Evolutionary conservation across 352 stramenopile species (phyloP).

Genomic region (Phytophthora fragariaefolia): DNA sequence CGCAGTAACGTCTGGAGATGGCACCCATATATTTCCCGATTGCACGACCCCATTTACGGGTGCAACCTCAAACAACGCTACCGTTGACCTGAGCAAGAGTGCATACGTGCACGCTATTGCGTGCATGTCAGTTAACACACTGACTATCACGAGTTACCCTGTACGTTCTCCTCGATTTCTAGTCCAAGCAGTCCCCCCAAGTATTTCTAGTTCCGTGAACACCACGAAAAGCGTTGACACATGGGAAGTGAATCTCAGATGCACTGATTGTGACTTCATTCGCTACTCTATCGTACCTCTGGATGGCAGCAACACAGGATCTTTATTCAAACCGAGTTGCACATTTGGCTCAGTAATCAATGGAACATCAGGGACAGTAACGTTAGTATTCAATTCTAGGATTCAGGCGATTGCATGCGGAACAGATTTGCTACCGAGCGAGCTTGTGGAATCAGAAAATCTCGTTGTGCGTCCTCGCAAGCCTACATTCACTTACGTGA

Average conservation of each 20-base stretch:
- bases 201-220: constrained; percentile 41
- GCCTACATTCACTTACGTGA: constrained; percentile 44
- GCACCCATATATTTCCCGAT: constrained; percentile 60
- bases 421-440: constrained; percentile 39
- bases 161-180: constrained; percentile 49
- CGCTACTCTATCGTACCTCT: constrained; percentile 44
- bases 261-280: constrained; percentile 54
- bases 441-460: constrained; percentile 27
- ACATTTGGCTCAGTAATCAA: constrained; percentile 40
- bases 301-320: not conserved
- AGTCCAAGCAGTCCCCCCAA: constrained; percentile 50
- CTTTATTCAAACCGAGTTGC: constrained; percentile 44
- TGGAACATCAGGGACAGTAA: constrained; percentile 17
- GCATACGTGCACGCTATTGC: constrained; percentile 66
- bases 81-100: constrained; percentile 35
- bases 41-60: constrained; percentile 26
- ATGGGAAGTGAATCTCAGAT: constrained; percentile 48
- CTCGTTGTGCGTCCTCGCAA: constrained; percentile 46
- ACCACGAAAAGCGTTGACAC: constrained; percentile 37
- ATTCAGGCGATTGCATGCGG: constrained; percentile 59
- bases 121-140: constrained; percentile 41
- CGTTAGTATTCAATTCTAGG: constrained; percentile 44
- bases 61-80: constrained; percentile 15
- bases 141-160: constrained; percentile 57
- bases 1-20: constrained; percentile 50